Percentiles rank a stretch among this genome's conserved stretches.
Conservation (phyloP, 1,139 yeast species). For the Saccharomyces hybrid region DNA sequence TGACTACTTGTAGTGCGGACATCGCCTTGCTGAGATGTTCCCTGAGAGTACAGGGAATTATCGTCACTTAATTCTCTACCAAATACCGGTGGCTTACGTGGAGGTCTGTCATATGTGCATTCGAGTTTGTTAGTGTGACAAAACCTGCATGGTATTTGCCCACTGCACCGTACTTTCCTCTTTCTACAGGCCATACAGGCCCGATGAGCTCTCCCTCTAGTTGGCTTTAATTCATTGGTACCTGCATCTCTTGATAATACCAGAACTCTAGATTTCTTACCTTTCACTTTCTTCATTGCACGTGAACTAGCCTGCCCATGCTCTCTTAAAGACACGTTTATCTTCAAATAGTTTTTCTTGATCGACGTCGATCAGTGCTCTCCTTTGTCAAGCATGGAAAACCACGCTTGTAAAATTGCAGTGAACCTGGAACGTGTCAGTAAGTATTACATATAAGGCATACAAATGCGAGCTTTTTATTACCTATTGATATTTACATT, state of each 20-base stretch:
- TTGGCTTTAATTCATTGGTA: constrained; percentile 29
- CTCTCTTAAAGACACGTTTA: background rate
- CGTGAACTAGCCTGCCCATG: background rate
- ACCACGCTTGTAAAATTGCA: background rate
- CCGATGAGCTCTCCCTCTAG: constrained; percentile 66
- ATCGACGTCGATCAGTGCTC: background rate
- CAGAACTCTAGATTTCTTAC: constrained; percentile 16
- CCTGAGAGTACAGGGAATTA: background rate
- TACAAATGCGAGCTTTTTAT: background rate
- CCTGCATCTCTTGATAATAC: constrained; percentile 22
- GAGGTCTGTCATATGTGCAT: constrained; percentile 40
- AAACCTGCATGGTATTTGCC: constrained; percentile 78
- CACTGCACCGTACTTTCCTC: constrained; percentile 83
- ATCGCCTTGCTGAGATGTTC: background rate
- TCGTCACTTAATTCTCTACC: background rate
- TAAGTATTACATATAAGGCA: background rate
- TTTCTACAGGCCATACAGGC: constrained; percentile 78
- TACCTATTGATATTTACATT: background rate
- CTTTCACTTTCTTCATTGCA: constrained; percentile 2
- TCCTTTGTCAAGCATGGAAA: background rate
- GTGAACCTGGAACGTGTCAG: background rate
- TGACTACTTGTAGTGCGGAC: background rate
- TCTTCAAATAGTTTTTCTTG: background rate
- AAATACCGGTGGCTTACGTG: background rate
- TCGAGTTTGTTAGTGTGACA: constrained; percentile 71